Percentiles rank a stretch among this genome's conserved stretches.
phyloP scores from a whole-genome alignment of 345 rosid species.

The Clarkia xantiana region DNA sequence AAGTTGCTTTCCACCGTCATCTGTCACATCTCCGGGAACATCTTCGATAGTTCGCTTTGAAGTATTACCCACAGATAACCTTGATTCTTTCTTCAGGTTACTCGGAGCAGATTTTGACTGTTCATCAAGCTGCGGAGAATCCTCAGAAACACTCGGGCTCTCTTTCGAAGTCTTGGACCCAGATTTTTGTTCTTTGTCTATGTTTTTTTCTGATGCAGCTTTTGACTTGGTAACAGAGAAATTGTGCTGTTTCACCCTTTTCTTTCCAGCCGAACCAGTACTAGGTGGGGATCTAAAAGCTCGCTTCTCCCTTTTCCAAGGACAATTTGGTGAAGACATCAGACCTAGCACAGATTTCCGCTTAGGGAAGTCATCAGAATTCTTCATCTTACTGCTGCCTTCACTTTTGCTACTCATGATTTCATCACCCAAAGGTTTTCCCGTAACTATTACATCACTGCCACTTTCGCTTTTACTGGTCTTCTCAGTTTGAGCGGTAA shows the following conservation, averaged over 20 bases:
- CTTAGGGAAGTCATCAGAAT: constrained; percentile 6
- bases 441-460: constrained; percentile 6
- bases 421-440: constrained; percentile 14
- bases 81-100: too few relatives aligned
- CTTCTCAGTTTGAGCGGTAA: constrained; percentile 4
- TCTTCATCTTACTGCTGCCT: constrained; percentile 7
- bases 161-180: too few relatives aligned
- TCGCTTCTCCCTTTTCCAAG: constrained; percentile 9
- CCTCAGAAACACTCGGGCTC: too few relatives aligned
- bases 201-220: not conserved
- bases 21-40: too few relatives aligned
- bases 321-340: constrained; percentile 15
- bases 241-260: constrained; percentile 16
- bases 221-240: too few relatives aligned
- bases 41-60: too few relatives aligned
- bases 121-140: too few relatives aligned
- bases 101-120: too few relatives aligned
- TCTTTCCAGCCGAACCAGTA: constrained; percentile 15
- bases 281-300: constrained; percentile 8
- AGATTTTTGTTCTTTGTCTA: constrained; percentile 2
- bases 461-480: constrained; percentile 4
- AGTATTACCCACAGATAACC: too few relatives aligned
- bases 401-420: constrained; percentile 5
- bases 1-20: too few relatives aligned
- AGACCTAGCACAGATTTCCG: constrained; percentile 21